Conservation (phyloP, 192 early-diverging fungal species). For the Phlyctochytrium bullatum region DNA sequence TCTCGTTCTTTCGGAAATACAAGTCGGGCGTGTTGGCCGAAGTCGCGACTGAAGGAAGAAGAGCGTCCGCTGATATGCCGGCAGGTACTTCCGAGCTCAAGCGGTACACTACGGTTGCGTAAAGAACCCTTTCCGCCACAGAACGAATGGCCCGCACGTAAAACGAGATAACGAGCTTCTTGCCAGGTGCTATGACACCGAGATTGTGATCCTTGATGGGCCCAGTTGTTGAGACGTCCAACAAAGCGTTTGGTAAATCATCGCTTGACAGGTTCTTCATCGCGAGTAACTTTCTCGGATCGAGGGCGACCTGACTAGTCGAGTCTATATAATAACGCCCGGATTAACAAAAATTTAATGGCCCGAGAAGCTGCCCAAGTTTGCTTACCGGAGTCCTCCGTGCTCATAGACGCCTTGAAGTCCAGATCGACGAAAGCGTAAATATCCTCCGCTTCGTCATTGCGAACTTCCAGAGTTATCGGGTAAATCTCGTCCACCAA, state of each 20-base stretch:
- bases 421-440: slow-evolving; percentile 60
- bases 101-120: slow-evolving; percentile 28
- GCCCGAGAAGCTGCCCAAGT: too few species aligned
- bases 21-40: slow-evolving; percentile 27
- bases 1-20: slow-evolving; percentile 57
- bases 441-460: slow-evolving; percentile 59
- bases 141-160: slow-evolving; percentile 21
- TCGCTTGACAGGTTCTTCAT: too few species aligned
- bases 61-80: background rate
- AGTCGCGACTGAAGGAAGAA: slow-evolving; percentile 31
- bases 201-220: slow-evolving; percentile 37
- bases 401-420: slow-evolving; percentile 48
- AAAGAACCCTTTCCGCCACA: slow-evolving; percentile 32
- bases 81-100: slow-evolving; percentile 8
- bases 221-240: slow-evolving; percentile 1
- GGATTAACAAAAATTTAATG: too few species aligned
- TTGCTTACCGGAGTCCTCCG: slow-evolving; percentile 34
- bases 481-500: slow-evolving; percentile 68
- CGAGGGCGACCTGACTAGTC: background rate
- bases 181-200: slow-evolving; percentile 42
- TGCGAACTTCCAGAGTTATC: slow-evolving; percentile 58
- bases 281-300: background rate
- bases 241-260: background rate
- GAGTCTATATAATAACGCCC: background rate
- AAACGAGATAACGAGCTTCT: slow-evolving; percentile 12